A percentile compares a stretch with the other conserved stretches of the same genome.
phyloP scores from a whole-genome alignment of 306 rosid species.

The cucumber (Cucumis sativus) region DNA sequence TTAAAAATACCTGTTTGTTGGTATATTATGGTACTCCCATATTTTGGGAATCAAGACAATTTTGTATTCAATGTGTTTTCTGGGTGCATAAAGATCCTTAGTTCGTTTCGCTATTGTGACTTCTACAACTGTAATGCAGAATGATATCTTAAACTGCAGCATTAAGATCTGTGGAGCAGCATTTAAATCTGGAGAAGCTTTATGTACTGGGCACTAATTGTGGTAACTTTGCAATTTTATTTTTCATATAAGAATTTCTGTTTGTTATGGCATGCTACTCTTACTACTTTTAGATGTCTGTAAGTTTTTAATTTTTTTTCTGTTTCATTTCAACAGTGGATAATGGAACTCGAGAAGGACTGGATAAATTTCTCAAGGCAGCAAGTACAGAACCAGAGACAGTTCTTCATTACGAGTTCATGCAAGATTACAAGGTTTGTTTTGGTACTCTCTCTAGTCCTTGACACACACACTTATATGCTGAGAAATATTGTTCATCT shows the following conservation, averaged over 20 bases:
- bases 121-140: constrained; percentile 87
- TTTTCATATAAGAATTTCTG: neutral
- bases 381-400: constrained; percentile 87
- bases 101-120: constrained; percentile 50
- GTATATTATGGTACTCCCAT: neutral
- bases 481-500: neutral
- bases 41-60: neutral
- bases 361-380: constrained; percentile 89
- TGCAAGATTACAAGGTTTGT: constrained; percentile 97
- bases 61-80: neutral
- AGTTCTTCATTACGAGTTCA: constrained; percentile 95
- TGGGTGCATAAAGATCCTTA: neutral
- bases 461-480: neutral
- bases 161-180: constrained; percentile 82
- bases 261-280: neutral
- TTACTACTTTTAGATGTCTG: neutral
- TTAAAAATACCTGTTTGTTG: constrained; percentile 5
- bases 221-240: constrained; percentile 23
- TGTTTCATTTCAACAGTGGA: constrained; percentile 52
- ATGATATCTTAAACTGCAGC: constrained; percentile 94
- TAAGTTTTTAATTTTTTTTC: neutral
- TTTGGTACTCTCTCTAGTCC: neutral
- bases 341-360: constrained; percentile 86
- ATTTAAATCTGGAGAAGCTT: constrained; percentile 90
- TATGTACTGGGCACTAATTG: constrained; percentile 95